These are phyloP conservation scores for Aspergillus carlsbadensis DNA, from an alignment of 495 filamentous ascomycete species.

Conservation along the genomic window DNA sequence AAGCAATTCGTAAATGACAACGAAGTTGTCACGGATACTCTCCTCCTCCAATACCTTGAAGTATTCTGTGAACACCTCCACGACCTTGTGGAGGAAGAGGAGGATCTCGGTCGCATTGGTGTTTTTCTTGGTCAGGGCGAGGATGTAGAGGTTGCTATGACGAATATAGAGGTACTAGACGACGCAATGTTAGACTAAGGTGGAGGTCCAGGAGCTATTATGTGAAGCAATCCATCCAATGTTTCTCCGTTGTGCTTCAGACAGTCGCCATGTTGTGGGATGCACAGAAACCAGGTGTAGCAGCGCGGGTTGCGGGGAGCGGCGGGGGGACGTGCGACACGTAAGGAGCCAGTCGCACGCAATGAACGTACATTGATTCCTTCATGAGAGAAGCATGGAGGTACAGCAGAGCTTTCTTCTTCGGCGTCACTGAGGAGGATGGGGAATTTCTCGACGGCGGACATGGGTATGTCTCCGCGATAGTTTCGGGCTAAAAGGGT, in stretches of 20 bases:
- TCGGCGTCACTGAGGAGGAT: conserved; percentile 96
- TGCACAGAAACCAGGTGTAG: background rate
- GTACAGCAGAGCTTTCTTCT: conserved; percentile 97
- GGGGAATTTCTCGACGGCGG: conserved; percentile 97
- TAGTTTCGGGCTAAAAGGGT: conserved; percentile 99
- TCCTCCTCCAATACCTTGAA: conserved; percentile 99
- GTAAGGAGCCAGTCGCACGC: conserved; percentile 9
- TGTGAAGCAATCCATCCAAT: background rate
- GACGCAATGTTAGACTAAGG: background rate
- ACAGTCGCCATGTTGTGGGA: background rate
- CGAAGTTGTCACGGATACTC: conserved; percentile 98
- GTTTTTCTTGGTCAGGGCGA: conserved; percentile 97
- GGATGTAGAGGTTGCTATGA: conserved; percentile 98
- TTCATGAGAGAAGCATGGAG: conserved; percentile 97
- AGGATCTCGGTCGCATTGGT: conserved; percentile 98
- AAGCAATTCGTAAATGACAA: conserved; percentile 97
- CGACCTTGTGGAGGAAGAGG: conserved; percentile 95
- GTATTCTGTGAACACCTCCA: conserved; percentile 99
- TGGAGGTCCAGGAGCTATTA: background rate
- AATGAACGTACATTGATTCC: conserved; percentile 82
- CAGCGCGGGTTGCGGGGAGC: conserved; percentile 16
- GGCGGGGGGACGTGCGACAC: conserved; percentile 11
- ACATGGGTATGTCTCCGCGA: conserved; percentile 98
- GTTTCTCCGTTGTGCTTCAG: too few species aligned
- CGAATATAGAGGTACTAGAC: conserved; percentile 96